Evolutionary conservation across 495 filamentous ascomycete species (phyloP).

Genomic region (Cudoniella acicularis): DNA sequence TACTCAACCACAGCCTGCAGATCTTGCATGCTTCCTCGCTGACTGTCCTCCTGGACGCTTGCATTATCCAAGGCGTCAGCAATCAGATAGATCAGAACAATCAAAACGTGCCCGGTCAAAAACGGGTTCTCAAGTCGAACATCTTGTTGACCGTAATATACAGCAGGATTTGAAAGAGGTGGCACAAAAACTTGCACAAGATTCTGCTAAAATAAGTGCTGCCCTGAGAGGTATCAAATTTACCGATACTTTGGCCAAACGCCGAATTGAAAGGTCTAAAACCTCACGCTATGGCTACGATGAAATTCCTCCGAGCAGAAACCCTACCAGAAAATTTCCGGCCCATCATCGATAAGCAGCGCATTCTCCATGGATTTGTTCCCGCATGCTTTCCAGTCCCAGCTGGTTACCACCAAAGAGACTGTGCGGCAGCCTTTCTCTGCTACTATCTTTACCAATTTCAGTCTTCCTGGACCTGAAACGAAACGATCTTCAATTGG

Average conservation of each 20-base stretch:
- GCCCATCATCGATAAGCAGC: conserved; percentile 10
- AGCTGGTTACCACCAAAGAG: conserved; percentile 2
- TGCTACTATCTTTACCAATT: conserved; percentile 12
- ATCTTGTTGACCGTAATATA: background rate
- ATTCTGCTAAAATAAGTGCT: background rate
- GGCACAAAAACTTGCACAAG: background rate
- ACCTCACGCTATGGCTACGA: background rate
- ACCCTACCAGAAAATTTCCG: background rate
- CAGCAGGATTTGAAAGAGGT: background rate
- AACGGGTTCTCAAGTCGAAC: background rate
- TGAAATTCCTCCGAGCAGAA: background rate
- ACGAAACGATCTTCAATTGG: background rate
- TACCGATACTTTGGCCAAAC: background rate
- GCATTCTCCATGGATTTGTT: conserved; percentile 13
- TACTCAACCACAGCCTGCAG: background rate
- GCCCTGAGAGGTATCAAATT: background rate
- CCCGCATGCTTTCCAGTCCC: conserved; percentile 10
- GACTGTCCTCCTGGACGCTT: conserved; percentile 15
- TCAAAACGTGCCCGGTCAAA: background rate
- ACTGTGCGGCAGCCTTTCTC: background rate
- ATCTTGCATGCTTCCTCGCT: conserved; percentile 19
- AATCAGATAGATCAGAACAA: background rate
- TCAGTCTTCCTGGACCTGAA: conserved; percentile 14
- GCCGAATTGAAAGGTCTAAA: background rate
- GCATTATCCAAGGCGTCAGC: conserved; percentile 8